A percentile compares a stretch with the other conserved stretches of the same genome.
phyloP scores from a whole-genome alignment of 225 moss, liverwort and hornwort genomes.

The Polytrichum commune region DNA sequence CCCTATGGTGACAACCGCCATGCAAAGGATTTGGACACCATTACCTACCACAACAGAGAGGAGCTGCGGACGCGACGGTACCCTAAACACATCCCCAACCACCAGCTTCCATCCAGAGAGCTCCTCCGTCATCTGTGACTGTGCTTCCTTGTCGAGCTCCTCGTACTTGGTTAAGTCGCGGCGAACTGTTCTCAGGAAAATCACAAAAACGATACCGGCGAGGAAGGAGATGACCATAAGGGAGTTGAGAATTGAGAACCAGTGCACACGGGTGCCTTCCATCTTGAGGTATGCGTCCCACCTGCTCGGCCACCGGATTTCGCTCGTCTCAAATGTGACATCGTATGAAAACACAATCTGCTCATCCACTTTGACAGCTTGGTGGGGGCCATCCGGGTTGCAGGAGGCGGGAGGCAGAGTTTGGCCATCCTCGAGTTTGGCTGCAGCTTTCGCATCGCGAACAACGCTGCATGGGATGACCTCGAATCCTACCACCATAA shows the following conservation, averaged over 20 bases:
- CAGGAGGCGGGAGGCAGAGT: slow-evolving; percentile 24
- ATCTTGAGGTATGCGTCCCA: slow-evolving; percentile 74
- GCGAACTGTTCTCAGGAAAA: slow-evolving; percentile 63
- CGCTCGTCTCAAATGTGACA: slow-evolving; percentile 42
- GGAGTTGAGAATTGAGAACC: slow-evolving; percentile 74
- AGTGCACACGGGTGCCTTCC: slow-evolving; percentile 71
- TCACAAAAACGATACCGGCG: slow-evolving; percentile 71
- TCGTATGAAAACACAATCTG: slow-evolving; percentile 54
- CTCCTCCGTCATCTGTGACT: slow-evolving; percentile 73
- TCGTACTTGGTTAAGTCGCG: slow-evolving; percentile 71
- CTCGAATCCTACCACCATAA: slow-evolving; percentile 74
- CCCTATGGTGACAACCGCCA: slow-evolving; percentile 67
- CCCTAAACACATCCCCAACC: slow-evolving; percentile 68
- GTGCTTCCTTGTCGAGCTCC: slow-evolving; percentile 72
- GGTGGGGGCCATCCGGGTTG: slow-evolving; percentile 27
- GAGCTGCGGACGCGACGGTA: slow-evolving; percentile 40
- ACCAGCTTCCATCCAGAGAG: slow-evolving; percentile 77
- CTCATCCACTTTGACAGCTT: slow-evolving; percentile 39
- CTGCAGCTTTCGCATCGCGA: slow-evolving; percentile 24
- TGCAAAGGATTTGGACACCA: slow-evolving; percentile 68
- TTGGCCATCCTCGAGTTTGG: slow-evolving; percentile 6
- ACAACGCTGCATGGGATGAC: slow-evolving; percentile 58
- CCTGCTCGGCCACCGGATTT: slow-evolving; percentile 62
- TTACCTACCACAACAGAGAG: slow-evolving; percentile 62
- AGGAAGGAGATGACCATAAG: slow-evolving; percentile 75